Evolutionary conservation across 495 filamentous ascomycete species (phyloP).

Genomic region (Talaromyces stipitatus): DNA sequence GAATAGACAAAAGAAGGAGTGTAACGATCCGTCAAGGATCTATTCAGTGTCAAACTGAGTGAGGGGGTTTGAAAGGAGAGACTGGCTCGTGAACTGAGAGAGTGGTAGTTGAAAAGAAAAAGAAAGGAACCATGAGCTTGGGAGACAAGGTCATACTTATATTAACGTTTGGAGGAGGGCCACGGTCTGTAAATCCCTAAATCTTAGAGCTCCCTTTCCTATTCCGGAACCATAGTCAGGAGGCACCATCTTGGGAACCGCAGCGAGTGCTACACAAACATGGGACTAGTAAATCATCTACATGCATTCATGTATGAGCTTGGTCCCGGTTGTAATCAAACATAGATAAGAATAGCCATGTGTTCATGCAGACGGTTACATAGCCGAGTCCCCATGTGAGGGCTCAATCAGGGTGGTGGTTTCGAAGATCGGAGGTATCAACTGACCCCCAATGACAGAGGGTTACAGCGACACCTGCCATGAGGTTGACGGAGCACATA

Average conservation of each 20-base stretch:
- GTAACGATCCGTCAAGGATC: constrained; percentile 7
- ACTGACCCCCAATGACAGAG: neutral
- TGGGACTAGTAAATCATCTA: neutral
- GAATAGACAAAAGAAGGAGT: neutral
- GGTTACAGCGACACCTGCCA: neutral
- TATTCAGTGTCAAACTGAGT: constrained; percentile 5
- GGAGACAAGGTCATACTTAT: neutral
- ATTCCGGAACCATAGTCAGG: neutral
- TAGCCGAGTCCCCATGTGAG: neutral
- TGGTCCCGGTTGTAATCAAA: neutral
- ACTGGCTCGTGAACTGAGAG: neutral
- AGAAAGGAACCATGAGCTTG: neutral
- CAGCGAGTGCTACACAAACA: neutral
- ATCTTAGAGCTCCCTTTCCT: neutral
- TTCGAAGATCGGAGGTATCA: neutral
- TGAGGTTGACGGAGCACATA: neutral
- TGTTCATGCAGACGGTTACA: neutral
- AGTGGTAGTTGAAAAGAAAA: neutral
- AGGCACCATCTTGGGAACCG: neutral
- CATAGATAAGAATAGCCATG: neutral
- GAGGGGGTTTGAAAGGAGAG: neutral
- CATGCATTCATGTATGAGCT: neutral
- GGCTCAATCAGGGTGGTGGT: neutral
- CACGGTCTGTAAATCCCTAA: neutral
- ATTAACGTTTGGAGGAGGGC: neutral